Base-by-base conservation (phyloP, 1,284 basidiomycete genomes). In the Psilocybe mexicana region DNA sequence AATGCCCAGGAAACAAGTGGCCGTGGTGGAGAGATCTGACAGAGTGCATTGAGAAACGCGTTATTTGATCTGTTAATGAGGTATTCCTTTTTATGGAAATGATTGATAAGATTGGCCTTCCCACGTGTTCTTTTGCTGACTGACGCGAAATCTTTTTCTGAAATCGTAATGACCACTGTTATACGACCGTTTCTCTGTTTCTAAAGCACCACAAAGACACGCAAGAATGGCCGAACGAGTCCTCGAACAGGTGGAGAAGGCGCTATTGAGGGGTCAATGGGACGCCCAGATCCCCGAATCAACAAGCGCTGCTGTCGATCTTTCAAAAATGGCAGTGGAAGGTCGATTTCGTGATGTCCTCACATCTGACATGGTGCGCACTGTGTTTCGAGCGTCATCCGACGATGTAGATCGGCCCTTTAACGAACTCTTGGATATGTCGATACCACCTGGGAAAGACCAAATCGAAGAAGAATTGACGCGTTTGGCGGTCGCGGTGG, bases 401-500 rank as follows among this genome's bases (percentile, higher is more conserved):
- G 55, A 66, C 56, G 63, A 69, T 67, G 60, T 65, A 65, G 70
- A 76, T 64, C 69, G 65, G 42, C 69, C 74, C 23, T 71, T 79
- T 49, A 56, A 67, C 55, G 65, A 69, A 38, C 48, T 70, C 25
- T 66, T 75, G 59, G 59, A 70, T 55, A 47, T 72, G 10, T 64
- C 65, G 8, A 62, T 59, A 47, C 59, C 44, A 18, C 35, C 56
- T 28, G 59, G 55, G n/a, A 58, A 53, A 30, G 67, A 72, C 49
- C 63, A 70, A 59, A 52, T 61, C 58, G 73, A 75, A 35, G 69
- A 69, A 40, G 87, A 90, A 67, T 66, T 86, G n/a, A 62, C 83
- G 40, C 79, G 81, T 23, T 76, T 98, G 38, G 72, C 83, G 12
- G 65, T 94, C 0, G 94, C 87, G 0, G 81, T 96, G 2, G 88